Base-by-base conservation (phyloP, 768 basidiomycete species). In the Dentipellis sp. region DNA sequence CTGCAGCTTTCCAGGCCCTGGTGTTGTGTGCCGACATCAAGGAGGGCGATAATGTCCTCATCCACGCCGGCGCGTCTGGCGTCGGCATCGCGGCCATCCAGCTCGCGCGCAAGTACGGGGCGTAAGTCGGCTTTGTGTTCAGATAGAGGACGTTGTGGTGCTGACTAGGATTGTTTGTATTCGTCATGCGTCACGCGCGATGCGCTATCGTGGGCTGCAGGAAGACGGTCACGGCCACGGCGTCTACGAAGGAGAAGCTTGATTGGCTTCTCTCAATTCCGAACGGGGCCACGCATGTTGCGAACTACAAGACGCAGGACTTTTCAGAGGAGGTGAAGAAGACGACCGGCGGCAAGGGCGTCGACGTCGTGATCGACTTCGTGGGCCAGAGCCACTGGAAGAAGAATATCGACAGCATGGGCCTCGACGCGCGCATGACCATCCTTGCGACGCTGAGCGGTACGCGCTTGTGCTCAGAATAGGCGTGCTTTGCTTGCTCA, bases 31-130 rank as follows among this genome's bases (percentile, higher is more conserved):
- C 84, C 0, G 77, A 86, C 61, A 64, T 94, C 46, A 80, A 85
- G 65, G 65, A 76, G 59, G 81, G 82, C 37, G 85, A 91, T 49
- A 71, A 87, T 64, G 89, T 92, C 10, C 78, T 98, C 14, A 77
- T 97, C 11, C 95, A 97, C 65, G 92, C 93, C 17, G 94, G 86
- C 7, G 92, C 92, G 3, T 91, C 89, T 11, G 92, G 94, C 29
- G 92, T 97, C 4, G 93, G 93, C 1, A 68, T 94, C 14, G 86
- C 93, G 2, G 90, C 91, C 12, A 90, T 88, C 50, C 94, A 97
- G 69, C 71, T 97, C 17, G 91, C 93, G 17, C 82, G 89, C 22
- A 65, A 78, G 47, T 80, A 77, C 58, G 82, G 81, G 56, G 88
- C 88, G 88, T 91, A 65, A 73, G 87, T 77, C 29, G 29, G 29